phyloP scores from a whole-genome alignment of 768 basidiomycete genomes.

The Psilocybe tampanensis region DNA sequence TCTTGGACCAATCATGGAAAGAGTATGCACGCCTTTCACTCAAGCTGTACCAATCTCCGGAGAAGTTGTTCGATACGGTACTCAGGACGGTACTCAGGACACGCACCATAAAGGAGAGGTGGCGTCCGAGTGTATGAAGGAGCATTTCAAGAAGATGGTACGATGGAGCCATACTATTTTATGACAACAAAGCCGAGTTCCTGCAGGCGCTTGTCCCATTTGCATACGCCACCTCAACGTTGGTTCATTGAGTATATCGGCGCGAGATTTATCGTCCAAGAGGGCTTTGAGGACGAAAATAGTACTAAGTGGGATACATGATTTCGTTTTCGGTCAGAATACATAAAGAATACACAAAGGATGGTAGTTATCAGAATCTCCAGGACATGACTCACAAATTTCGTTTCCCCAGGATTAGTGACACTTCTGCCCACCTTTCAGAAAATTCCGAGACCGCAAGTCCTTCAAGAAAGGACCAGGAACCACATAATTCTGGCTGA shows the following conservation, averaged over 20 bases:
- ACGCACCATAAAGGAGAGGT: slow-evolving; percentile 26
- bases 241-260: too few relatives aligned
- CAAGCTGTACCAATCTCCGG: slow-evolving; percentile 29
- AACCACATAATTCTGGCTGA: slow-evolving; percentile 1
- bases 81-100: slow-evolving; percentile 24
- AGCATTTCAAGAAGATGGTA: slow-evolving; percentile 34
- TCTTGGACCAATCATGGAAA: slow-evolving; percentile 21
- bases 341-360: too few relatives aligned
- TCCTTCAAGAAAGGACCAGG: neutral
- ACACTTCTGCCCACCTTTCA: neutral
- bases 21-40: slow-evolving; percentile 24
- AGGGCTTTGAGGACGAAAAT: too few relatives aligned
- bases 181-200: slow-evolving; percentile 31
- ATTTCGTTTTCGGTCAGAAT: too few relatives aligned
- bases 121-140: slow-evolving; percentile 26
- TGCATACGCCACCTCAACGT: slow-evolving; percentile 2
- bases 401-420: neutral
- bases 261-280: too few relatives aligned
- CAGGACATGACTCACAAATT: too few relatives aligned
- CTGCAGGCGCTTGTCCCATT: slow-evolving; percentile 12
- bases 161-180: slow-evolving; percentile 35
- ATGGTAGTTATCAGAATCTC: too few relatives aligned
- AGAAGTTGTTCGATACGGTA: slow-evolving; percentile 27
- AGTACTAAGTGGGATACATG: too few relatives aligned
- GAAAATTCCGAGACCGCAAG: neutral